Evolutionary conservation across 169 alveolate genomes (phyloP).

Genomic region (Plasmodium berghei): DNA sequence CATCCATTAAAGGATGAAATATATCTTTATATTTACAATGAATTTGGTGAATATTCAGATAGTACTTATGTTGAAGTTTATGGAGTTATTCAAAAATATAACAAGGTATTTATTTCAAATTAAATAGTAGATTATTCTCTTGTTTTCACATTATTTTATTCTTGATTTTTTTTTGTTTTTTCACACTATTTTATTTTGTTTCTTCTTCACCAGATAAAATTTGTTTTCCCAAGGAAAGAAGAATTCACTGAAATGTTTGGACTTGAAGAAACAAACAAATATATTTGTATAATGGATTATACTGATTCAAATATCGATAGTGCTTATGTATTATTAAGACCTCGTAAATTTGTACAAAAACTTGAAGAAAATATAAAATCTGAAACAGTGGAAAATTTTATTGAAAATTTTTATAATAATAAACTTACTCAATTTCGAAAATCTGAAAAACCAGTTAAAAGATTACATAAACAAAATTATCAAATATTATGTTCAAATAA

Average conservation of each 20-base stretch:
- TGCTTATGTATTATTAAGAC: conserved; percentile 18
- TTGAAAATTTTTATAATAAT: conserved; percentile 29
- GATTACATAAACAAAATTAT: conserved; percentile 28
- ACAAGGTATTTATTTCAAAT: conserved; percentile 11
- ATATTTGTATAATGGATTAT: conserved; percentile 36
- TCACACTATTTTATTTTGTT: background rate
- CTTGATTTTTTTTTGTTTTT: background rate
- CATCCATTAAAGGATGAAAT: conserved; percentile 29
- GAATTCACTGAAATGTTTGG: conserved; percentile 25
- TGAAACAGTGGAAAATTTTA: background rate
- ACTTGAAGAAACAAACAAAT: background rate
- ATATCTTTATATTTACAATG: conserved; percentile 27
- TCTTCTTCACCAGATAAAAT: conserved; percentile 8
- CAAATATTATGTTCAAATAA: conserved; percentile 55
- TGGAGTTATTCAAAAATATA: conserved; percentile 16
- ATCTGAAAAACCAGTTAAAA: conserved; percentile 38
- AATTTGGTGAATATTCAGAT: conserved; percentile 45
- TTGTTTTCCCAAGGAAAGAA: conserved; percentile 70
- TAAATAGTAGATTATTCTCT: background rate
- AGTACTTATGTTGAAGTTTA: conserved; percentile 32
- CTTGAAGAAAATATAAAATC: conserved; percentile 19
- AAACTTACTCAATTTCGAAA: conserved; percentile 20
- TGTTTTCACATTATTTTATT: background rate
- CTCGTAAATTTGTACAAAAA: conserved; percentile 30
- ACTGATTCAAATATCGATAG: conserved; percentile 31